Percentiles rank a stretch among this genome's conserved stretches.
Conservation (phyloP, 192 early-diverging fungal genomes). For the Coemansia erecta region DNA sequence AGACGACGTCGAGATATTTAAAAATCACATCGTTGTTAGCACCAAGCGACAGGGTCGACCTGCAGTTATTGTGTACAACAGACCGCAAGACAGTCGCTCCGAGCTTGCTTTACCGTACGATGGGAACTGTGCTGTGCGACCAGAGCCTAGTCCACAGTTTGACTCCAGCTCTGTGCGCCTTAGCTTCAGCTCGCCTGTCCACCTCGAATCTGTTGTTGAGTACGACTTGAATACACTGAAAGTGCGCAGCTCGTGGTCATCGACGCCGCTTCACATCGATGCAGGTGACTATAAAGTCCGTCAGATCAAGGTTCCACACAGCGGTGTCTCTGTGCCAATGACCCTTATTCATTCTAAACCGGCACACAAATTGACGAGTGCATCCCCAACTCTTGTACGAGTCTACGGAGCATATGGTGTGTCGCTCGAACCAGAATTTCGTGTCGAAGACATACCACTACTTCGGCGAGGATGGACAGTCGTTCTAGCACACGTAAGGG, state of each 20-base stretch:
- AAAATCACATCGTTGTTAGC: conserved; percentile 35
- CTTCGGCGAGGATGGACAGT: conserved; percentile 78
- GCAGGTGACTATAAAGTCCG: conserved; percentile 26
- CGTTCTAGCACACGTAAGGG: conserved; percentile 80
- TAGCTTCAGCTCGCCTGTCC: conserved; percentile 60
- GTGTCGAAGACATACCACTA: conserved; percentile 70
- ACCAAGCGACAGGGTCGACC: conserved; percentile 41
- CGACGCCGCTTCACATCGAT: conserved; percentile 35
- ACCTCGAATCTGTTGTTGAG: conserved; percentile 64
- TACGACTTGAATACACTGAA: conserved; percentile 57
- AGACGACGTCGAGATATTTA: conserved; percentile 76
- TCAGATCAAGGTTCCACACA: conserved; percentile 20
- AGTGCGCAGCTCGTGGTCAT: conserved; percentile 24
- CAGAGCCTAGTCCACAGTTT: conserved; percentile 63
- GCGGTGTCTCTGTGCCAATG: conserved; percentile 58
- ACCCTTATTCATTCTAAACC: conserved; percentile 61
- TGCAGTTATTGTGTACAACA: conserved; percentile 38
- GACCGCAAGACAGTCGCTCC: conserved; percentile 2
- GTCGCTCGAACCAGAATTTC: conserved; percentile 72
- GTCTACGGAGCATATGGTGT: conserved; percentile 83
- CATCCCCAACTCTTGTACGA: conserved; percentile 59
- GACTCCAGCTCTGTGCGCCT: conserved; percentile 36
- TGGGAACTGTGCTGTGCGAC: conserved; percentile 55
- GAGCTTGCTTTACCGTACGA: conserved; percentile 35
- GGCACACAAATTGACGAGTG: conserved; percentile 6